Conservation (phyloP, 1,284 basidiomycete genomes). For the Chondrostereum purpureum region DNA sequence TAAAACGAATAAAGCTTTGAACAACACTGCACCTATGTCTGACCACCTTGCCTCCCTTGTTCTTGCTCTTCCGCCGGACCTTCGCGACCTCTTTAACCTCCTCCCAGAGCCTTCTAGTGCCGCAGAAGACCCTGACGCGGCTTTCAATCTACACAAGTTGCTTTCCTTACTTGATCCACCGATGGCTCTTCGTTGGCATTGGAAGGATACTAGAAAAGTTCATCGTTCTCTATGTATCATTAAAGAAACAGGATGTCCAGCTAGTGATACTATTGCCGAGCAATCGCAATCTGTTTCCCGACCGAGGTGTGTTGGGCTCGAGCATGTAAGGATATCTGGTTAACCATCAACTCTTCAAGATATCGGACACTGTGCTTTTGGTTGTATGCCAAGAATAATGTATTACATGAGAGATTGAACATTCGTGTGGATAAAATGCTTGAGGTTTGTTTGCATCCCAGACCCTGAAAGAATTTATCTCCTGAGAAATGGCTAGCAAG, state of each 20-base stretch:
- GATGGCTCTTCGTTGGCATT: conserved; percentile 89
- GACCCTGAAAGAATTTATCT: too few species aligned
- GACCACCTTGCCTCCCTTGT: conserved; percentile 10
- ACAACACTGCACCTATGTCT: conserved; percentile 10
- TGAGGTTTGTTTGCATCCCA: conserved; percentile 57
- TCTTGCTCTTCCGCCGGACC: conserved; percentile 9
- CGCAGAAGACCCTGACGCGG: conserved; percentile 43
- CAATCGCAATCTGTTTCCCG: conserved; percentile 44
- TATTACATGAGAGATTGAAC: conserved; percentile 69
- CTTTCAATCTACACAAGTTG: conserved; percentile 61
- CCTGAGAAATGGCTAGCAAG: conserved; percentile 67
- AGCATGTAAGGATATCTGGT: background rate
- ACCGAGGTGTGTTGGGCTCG: conserved; percentile 38
- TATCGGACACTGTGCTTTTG: conserved; percentile 87
- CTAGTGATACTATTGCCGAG: conserved; percentile 65
- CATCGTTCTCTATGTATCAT: conserved; percentile 77
- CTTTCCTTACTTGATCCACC: conserved; percentile 67
- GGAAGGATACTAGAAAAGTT: conserved; percentile 90
- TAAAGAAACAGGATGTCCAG: conserved; percentile 59
- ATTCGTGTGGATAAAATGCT: conserved; percentile 87
- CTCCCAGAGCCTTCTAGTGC: conserved; percentile 37
- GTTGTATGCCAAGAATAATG: conserved; percentile 75
- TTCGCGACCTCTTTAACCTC: conserved; percentile 10
- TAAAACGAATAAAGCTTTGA: conserved; percentile 1
- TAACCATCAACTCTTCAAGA: conserved; percentile 31